Evolutionary conservation across 495 filamentous ascomycete genomes (phyloP), one percentile per base, ranked within the genome.

Genomic region (Daldinia childiae): DNA sequence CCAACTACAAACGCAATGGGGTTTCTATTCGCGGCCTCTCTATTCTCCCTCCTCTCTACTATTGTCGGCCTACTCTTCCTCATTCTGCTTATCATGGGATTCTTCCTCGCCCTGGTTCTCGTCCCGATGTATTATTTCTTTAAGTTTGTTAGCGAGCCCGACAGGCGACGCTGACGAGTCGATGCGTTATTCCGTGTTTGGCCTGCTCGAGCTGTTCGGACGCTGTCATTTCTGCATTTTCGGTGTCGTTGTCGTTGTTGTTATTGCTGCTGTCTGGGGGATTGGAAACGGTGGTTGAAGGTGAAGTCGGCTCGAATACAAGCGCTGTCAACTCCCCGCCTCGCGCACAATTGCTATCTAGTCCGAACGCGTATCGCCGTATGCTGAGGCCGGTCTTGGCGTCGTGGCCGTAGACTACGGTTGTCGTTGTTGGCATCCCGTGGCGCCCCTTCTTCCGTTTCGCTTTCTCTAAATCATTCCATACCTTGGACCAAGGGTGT

Each of bases 331-430:
- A 75, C 61, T 85, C 83, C 0, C 88, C 89, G 7, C 92, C 93
- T 60, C 88, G 87, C 9, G 92, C 87, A 75, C 94, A 98, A 1
- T 90, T 90, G 0, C 89, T 89, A 76, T 98, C 95, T 21, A 99
- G 82, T 1, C 95, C 95, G 75, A 93, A 93, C 45, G 90, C 90
- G 76, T 93, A 96, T 32, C 68, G 63, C 3, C 78, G 77, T 6
- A 92, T 78, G 43, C 90, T 88, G 17, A 97, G 84, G 0, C 92
- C 92, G 0, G 80, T 77, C 43, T 88, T 88, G 41, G 92, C 87
- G 77, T 98, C 92, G 76, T 99, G 95, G 3, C 95, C 95, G 76
- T 97, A 99, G 54, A 95, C 87, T 2, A 86, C 85, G 19, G 90
- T 90, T 48, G 73, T 82, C 52, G 87, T 83, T 68, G 91, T 89